phyloP scores from a whole-genome alignment of 805 yeast species.

The Metschnikowia corniflorae region DNA sequence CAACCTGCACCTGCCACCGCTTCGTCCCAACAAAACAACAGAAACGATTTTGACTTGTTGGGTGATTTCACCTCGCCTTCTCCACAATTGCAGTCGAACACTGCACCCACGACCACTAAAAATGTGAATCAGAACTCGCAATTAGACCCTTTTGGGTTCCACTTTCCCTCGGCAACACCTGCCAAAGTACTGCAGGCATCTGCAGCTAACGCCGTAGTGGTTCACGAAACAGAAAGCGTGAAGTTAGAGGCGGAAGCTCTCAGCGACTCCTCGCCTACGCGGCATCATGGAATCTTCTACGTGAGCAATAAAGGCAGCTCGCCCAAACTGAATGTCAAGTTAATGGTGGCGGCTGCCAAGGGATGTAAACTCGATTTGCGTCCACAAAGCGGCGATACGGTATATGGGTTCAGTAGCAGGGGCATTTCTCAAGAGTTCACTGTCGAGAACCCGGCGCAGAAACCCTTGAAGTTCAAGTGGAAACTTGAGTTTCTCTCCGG shows the following conservation, averaged over 20 bases:
- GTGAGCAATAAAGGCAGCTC: constrained; percentile 50
- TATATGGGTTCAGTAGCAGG: constrained; percentile 46
- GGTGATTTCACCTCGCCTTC: constrained; percentile 41
- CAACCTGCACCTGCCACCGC: constrained; percentile 20
- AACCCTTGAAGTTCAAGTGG: constrained; percentile 68
- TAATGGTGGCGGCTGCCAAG: constrained; percentile 71
- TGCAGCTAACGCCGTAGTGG: constrained; percentile 15
- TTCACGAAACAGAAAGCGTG: constrained; percentile 45
- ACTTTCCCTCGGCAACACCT: constrained; percentile 40
- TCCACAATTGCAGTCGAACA: constrained; percentile 33
- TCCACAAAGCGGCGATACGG: constrained; percentile 55
- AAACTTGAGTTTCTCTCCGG: constrained; percentile 50
- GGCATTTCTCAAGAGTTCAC: constrained; percentile 53
- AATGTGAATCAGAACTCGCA: constrained; percentile 5
- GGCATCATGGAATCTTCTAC: constrained; percentile 39
- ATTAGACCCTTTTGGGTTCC: constrained; percentile 41
- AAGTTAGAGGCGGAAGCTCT: constrained; percentile 46
- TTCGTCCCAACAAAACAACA: background rate
- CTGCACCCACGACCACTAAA: constrained; percentile 5
- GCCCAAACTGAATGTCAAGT: constrained; percentile 49
- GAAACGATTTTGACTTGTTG: constrained; percentile 27
- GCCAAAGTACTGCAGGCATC: constrained; percentile 19
- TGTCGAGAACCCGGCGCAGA: constrained; percentile 31
- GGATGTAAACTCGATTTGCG: constrained; percentile 52
- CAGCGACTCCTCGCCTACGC: constrained; percentile 30